Evolutionary conservation across 345 rosid species (phyloP).

Genomic region (Conringia planisiliqua): DNA sequence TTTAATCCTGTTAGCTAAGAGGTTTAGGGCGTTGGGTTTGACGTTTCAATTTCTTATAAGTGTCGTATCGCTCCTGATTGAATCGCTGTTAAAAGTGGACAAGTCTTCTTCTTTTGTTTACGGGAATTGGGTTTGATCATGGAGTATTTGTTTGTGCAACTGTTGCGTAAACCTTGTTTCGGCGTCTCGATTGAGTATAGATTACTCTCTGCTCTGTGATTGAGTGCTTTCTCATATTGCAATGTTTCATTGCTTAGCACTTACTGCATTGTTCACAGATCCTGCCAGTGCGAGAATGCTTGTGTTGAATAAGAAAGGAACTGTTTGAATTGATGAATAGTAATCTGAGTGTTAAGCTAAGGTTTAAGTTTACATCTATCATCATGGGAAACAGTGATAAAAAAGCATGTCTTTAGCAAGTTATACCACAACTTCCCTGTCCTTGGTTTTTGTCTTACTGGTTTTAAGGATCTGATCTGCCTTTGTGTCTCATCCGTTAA

Average conservation of each 20-base stretch:
- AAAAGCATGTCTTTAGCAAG: neutral
- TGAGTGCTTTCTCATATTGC: constrained; percentile 9
- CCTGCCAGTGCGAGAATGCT: neutral
- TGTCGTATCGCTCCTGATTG: neutral
- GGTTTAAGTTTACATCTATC: neutral
- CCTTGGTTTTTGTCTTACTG: constrained; percentile 4
- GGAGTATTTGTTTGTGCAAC: neutral
- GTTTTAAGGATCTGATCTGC: neutral
- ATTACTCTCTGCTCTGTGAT: neutral
- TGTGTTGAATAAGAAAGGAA: neutral
- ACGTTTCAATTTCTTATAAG: neutral
- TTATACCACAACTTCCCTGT: neutral
- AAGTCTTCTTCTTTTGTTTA: neutral
- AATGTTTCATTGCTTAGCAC: neutral
- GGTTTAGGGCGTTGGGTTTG: constrained; percentile 5
- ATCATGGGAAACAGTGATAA: neutral
- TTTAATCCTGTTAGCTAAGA: neutral
- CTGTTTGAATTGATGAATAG: neutral
- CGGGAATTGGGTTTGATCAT: constrained; percentile 19
- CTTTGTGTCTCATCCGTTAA: neutral
- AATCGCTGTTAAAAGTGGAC: neutral
- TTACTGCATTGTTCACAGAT: constrained; percentile 5
- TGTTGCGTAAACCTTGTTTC: constrained; percentile 10
- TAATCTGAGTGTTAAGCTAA: neutral
- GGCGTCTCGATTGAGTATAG: neutral